Conservation (phyloP, 2,329 filamentous ascomycete genomes). For the Ambrosiella cleistominuta region DNA sequence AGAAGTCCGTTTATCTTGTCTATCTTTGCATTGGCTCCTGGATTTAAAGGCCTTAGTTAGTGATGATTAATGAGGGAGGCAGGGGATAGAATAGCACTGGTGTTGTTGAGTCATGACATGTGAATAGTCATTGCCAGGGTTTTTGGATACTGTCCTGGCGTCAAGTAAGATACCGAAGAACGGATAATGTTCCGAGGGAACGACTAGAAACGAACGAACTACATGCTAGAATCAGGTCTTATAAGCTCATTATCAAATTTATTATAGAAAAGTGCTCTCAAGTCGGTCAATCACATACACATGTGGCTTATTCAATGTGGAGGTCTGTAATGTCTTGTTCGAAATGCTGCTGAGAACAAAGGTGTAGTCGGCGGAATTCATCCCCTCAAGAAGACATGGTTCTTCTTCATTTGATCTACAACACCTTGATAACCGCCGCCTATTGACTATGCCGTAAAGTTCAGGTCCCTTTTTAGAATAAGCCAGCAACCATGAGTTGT, state of each 20-base stretch:
- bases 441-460: too few species aligned
- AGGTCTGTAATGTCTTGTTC: neutral
- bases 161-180: neutral
- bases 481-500: too few species aligned
- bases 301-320: neutral
- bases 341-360: neutral
- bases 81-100: too few species aligned
- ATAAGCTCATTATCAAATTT: too few species aligned
- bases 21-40: too few species aligned
- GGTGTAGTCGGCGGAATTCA: neutral
- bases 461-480: too few species aligned
- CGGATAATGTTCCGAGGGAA: neutral
- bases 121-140: neutral
- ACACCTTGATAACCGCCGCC: neutral
- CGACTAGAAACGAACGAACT: neutral
- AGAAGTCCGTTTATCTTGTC: neutral
- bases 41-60: too few species aligned
- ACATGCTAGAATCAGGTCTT: too few species aligned
- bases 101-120: too few species aligned
- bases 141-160: neutral
- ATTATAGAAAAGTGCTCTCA: too few species aligned
- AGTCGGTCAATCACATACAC: neutral
- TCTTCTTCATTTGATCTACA: neutral
- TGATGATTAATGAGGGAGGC: too few species aligned
- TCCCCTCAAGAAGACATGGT: neutral